phyloP scores from a whole-genome alignment of 176 grass and related monocot genomes.

The Pontederia paniculata region DNA sequence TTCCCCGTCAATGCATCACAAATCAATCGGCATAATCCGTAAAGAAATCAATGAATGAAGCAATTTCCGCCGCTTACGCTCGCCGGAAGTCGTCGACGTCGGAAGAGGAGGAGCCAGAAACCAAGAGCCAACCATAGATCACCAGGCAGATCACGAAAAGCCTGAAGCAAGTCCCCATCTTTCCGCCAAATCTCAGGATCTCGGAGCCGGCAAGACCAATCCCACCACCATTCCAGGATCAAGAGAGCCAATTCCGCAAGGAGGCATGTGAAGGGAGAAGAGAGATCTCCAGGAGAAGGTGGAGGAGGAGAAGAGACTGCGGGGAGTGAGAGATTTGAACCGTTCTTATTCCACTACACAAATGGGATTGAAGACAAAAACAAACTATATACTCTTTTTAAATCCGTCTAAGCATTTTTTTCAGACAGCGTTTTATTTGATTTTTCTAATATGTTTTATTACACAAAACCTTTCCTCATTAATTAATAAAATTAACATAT shows the following conservation, averaged over 20 bases:
- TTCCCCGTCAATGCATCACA: too few relatives aligned
- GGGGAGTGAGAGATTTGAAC: constrained; percentile 5
- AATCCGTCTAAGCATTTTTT: too few relatives aligned
- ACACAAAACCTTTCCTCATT: too few relatives aligned
- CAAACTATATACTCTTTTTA: too few relatives aligned
- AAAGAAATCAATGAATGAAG: neutral
- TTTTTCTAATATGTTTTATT: too few relatives aligned
- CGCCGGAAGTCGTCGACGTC: neutral
- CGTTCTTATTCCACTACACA: neutral
- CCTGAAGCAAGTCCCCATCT: neutral
- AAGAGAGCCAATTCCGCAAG: neutral
- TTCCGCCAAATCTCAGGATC: neutral
- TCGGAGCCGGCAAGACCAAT: neutral
- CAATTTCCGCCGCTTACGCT: constrained; percentile 1
- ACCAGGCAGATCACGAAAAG: neutral
- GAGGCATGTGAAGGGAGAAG: neutral
- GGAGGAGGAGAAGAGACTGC: neutral
- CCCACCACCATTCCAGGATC: neutral
- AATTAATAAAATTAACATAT: too few relatives aligned
- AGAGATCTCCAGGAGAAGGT: neutral
- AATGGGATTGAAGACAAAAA: too few relatives aligned
- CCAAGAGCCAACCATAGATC: neutral
- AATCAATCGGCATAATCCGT: neutral
- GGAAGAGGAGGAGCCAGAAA: neutral
- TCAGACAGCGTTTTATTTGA: too few relatives aligned